These are phyloP conservation scores for Parasitella parasitica DNA, from an alignment of 371 early-diverging fungal species.

Conservation along the genomic window DNA sequence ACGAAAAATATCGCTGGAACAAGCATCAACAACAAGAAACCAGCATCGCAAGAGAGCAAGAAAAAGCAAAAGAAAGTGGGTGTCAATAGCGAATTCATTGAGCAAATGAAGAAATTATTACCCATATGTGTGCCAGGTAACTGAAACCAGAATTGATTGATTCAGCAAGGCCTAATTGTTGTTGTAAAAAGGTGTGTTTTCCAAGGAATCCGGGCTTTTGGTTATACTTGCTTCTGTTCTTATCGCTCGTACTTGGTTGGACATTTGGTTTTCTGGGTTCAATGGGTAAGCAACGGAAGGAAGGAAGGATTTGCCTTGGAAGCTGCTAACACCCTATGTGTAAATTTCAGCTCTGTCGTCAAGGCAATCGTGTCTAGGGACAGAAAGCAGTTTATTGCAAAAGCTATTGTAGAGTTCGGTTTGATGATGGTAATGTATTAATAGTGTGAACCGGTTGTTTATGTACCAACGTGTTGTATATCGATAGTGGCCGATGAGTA, in stretches of 20 bases:
- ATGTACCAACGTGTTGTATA: too few relatives aligned
- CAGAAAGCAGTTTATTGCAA: slow-evolving; percentile 61
- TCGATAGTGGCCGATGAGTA: slow-evolving; percentile 71
- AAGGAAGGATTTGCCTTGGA: too few relatives aligned
- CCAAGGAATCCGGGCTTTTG: slow-evolving; percentile 69
- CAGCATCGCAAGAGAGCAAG: slow-evolving; percentile 2
- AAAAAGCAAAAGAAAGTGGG: slow-evolving; percentile 51
- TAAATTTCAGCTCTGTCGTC: slow-evolving; percentile 56
- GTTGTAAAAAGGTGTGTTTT: slow-evolving; percentile 51
- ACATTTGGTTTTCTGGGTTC: slow-evolving; percentile 74
- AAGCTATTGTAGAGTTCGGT: slow-evolving; percentile 66
- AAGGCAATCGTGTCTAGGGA: slow-evolving; percentile 74
- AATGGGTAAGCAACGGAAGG: slow-evolving; percentile 53
- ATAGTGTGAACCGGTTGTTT: too few relatives aligned
- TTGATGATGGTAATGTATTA: slow-evolving; percentile 66
- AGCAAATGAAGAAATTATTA: slow-evolving; percentile 76
- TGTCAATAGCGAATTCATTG: slow-evolving; percentile 70
- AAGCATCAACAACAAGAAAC: not conserved
- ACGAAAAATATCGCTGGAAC: slow-evolving; percentile 10
- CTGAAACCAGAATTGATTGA: not conserved
- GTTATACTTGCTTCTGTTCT: slow-evolving; percentile 61
- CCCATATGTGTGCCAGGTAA: slow-evolving; percentile 71
- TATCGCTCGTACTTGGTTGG: slow-evolving; percentile 74
- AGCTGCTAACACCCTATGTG: too few relatives aligned
- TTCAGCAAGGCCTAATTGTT: too few relatives aligned